phyloP scores from a whole-genome alignment of 805 yeast species.

The Teunomyces funiuensis region DNA sequence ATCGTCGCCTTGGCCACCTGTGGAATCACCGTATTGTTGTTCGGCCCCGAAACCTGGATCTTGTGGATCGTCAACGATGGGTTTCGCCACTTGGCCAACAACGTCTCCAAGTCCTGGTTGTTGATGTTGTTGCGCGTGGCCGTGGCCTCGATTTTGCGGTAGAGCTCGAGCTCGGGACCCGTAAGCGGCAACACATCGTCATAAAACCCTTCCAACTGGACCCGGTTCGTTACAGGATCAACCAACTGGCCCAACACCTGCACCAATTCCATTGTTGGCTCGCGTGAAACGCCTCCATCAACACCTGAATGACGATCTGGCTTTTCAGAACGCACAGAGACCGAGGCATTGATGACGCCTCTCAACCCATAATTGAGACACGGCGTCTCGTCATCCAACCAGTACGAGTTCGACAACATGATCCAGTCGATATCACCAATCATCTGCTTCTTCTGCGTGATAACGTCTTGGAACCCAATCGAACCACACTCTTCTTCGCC shows the following conservation, averaged over 20 bases:
- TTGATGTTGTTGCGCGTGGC: conserved; percentile 33
- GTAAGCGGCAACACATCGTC: conserved; percentile 62
- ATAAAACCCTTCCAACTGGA: conserved; percentile 71
- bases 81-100: conserved; percentile 81
- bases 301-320: conserved; percentile 97
- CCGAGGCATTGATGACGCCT: conserved; percentile 82
- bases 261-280: conserved; percentile 85
- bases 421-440: conserved; percentile 87
- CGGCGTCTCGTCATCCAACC: conserved; percentile 88
- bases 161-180: conserved; percentile 56
- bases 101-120: conserved; percentile 39
- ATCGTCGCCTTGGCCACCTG: conserved; percentile 71
- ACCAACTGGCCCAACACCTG: conserved; percentile 67
- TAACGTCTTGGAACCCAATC: conserved; percentile 72
- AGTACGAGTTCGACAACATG: conserved; percentile 83
- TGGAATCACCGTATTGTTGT: conserved; percentile 87
- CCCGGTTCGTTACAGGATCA: conserved; percentile 36
- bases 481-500: conserved; percentile 98
- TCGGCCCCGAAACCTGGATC: conserved; percentile 85
- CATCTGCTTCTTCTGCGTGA: conserved; percentile 47
- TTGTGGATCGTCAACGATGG: conserved; percentile 90
- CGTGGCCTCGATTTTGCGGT: conserved; percentile 55
- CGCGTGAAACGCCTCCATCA: conserved; percentile 87
- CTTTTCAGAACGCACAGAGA: conserved; percentile 65
- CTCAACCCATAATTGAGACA: conserved; percentile 92